These are phyloP conservation scores for Mortierella alpina DNA, from an alignment of 192 early-diverging fungal species.

Conservation along the genomic window DNA sequence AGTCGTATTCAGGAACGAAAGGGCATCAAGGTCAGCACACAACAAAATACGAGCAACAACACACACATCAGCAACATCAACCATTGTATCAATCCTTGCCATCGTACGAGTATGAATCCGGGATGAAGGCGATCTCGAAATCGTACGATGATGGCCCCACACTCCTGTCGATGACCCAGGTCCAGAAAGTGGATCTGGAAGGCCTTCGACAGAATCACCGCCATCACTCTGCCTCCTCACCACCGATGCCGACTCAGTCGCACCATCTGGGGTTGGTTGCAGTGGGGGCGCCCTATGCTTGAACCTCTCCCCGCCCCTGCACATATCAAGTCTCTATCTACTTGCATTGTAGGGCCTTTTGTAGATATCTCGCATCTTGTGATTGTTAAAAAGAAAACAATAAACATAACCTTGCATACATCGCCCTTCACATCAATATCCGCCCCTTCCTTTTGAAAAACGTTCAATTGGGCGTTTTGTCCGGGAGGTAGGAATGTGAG, in stretches of 20 bases:
- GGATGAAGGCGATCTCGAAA: constrained; percentile 15
- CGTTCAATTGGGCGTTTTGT: too few species aligned
- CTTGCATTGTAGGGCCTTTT: too few species aligned
- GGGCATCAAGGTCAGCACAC: neutral
- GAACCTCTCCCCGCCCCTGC: neutral
- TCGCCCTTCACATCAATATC: too few species aligned
- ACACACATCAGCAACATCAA: neutral
- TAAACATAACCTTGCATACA: too few species aligned
- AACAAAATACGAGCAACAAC: constrained; percentile 1
- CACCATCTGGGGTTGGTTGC: constrained; percentile 34
- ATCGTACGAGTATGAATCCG: constrained; percentile 11
- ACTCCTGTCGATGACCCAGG: constrained; percentile 30
- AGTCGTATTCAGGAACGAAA: neutral
- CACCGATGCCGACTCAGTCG: constrained; percentile 16
- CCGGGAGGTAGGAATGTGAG: too few species aligned
- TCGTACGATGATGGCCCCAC: constrained; percentile 40
- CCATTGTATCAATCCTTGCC: neutral
- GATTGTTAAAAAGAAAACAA: too few species aligned
- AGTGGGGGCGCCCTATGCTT: constrained; percentile 30
- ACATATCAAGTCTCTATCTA: too few species aligned
- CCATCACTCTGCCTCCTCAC: constrained; percentile 6
- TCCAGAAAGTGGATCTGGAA: constrained; percentile 49
- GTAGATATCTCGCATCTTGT: too few species aligned
- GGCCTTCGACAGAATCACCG: constrained; percentile 31
- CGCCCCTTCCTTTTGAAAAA: too few species aligned